phyloP scores from a whole-genome alignment of 331 rosid genomes.

The Malus hybrid region DNA sequence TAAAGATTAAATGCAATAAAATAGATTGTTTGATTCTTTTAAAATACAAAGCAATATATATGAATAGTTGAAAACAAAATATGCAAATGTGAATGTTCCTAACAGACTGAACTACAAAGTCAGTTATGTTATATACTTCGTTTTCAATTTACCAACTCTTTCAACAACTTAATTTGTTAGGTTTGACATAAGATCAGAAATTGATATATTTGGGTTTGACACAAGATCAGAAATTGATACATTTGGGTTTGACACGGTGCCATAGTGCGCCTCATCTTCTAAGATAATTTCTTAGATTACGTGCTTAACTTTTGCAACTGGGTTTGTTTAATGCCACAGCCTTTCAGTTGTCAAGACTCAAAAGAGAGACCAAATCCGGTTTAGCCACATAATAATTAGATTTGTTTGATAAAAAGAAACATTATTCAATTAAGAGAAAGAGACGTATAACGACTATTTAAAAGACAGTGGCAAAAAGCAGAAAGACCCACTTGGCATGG shows the following conservation, averaged over 20 bases:
- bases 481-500: not conserved
- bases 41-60: no score
- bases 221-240: not conserved
- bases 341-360: not conserved
- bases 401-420: not conserved
- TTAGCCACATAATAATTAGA: not conserved
- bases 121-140: not conserved
- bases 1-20: no score
- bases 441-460: not conserved
- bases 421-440: not conserved
- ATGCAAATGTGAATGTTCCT: no score
- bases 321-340: not conserved
- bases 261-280: not conserved
- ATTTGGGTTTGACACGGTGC: constrained; percentile 8
- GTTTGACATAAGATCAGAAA: no score
- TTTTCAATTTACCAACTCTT: not conserved
- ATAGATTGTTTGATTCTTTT: no score
- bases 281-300: no score
- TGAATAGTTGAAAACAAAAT: no score
- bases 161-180: not conserved
- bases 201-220: no score
- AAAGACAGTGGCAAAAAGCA: not conserved
- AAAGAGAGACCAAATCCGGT: not conserved
- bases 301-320: not conserved
- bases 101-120: no score